Evolutionary conservation across 2,329 filamentous ascomycete genomes (phyloP).

Genomic region (Colletotrichum truncatum): DNA sequence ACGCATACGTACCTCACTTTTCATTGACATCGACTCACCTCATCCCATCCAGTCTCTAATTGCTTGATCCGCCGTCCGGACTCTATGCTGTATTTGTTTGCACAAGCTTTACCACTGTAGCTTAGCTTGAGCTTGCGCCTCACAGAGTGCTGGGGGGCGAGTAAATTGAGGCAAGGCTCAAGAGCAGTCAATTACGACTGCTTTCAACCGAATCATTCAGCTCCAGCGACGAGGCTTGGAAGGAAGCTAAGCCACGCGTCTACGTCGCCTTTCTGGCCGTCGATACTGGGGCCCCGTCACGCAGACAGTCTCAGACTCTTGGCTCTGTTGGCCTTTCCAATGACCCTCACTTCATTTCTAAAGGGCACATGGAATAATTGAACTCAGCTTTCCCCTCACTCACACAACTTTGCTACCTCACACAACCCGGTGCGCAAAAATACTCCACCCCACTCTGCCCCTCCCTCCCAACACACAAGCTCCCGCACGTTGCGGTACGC

Average conservation of each 20-base stretch:
- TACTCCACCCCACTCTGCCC: slow-evolving; percentile 16
- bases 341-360: neutral
- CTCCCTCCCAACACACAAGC: neutral
- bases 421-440: neutral
- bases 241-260: slow-evolving; percentile 24
- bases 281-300: neutral
- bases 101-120: neutral
- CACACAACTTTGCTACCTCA: slow-evolving; percentile 1
- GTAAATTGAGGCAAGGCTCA: neutral
- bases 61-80: neutral
- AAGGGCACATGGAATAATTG: neutral
- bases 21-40: too few relatives aligned
- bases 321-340: neutral
- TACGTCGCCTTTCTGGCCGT: slow-evolving; percentile 2
- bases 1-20: neutral
- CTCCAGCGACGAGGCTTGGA: slow-evolving; percentile 25
- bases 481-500: slow-evolving; percentile 9
- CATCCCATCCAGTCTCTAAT: neutral
- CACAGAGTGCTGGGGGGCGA: neutral
- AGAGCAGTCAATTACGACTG: neutral
- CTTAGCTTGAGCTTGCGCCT: neutral
- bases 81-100: neutral
- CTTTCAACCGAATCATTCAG: slow-evolving; percentile 7
- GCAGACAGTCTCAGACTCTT: neutral
- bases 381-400: slow-evolving; percentile 1